Evolutionary conservation across 2,329 filamentous ascomycete genomes (phyloP), one percentile per base, ranked within the genome.

Genomic region (Claviceps humidiphila): DNA sequence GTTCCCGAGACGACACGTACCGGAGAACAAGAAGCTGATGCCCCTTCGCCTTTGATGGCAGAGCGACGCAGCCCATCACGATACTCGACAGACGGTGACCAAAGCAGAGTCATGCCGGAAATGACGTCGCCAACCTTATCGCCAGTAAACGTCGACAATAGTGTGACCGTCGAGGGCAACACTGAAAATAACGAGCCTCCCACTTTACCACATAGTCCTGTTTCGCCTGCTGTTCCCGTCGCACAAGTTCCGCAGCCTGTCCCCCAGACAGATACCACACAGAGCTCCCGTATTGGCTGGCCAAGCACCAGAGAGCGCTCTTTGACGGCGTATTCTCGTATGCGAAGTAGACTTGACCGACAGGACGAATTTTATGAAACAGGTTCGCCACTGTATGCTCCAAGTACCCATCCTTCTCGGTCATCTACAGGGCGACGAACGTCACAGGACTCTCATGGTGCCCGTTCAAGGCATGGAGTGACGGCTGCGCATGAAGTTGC

Each of bases 401-500:
- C 44, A 8, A 51, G 7, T 38, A 16, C n/a, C 9, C 20, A 37
- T 17, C 1, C 11, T 34, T 2, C 11, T 6, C 50, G 37, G 37
- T 34, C 34, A 24, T 37, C 43, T 8, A 14, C 26, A 14, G 40
- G 47, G 26, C 42, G 38, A 38, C 42, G 38, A 46, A 26, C 13
- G 5, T 51, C 41, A 6, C 54, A 45, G 40, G 47, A 45, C 16
- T 13, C 46, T 7, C 41, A 14, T 9, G n/a, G 37, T 37, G 26
- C 17, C 30, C 46, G 24, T n/a, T 5, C 37, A 16, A 47, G 40
- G 13, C 38, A 4, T 24, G 43, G 47, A 30, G 42, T 17, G n/a
- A 26, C 39, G 8, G 34, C 43, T 40, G 39, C 50, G 17, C 55
- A 64, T 58, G 73, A 76, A 20, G 70, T 85, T 56, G 68, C 77